Base-by-base conservation (phyloP, 2,329 filamentous ascomycete genomes). In the Pseudophaeomoniella oleicola region DNA sequence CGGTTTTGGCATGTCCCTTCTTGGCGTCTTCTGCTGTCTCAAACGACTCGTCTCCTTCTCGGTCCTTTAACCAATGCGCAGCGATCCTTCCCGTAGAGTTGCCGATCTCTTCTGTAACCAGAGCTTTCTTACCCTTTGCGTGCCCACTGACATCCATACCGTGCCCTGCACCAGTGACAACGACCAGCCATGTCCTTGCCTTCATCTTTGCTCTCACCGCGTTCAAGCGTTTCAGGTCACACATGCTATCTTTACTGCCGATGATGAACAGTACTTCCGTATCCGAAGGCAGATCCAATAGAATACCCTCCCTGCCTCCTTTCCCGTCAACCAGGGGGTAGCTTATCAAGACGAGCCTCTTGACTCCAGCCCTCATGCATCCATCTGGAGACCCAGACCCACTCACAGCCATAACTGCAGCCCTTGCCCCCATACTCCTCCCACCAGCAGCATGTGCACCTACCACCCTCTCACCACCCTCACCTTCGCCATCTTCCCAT, bases 181-280 rank as follows among this genome's bases (percentile, higher is more conserved):
- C 27, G 5, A 42, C 40, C 34, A 45, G 14, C 44, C 38, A 43
- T 3, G 32, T 38, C 14, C 16, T 40, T 5, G 44, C 46, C 31
- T 40, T 41, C 46, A 48, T 48, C 36, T 46, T 46, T 12, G 6
- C 32, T n/a, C 40, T 34, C 10, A 48, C 38, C 15, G 19, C n/a
- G 4, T 37, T 18, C 18, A 48, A 30, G 18, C 29, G 32, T 15
- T 29, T 18, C 11, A 46, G 11, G 18, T 40, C 36, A 32, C 46
- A 48, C 44, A 48, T 46, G 16, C 16, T 36, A 33, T 48, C 46
- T 3, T 36, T 19, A 14, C 42, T 42, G 15, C 46, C 46, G 2
- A 40, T 44, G 16, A 48, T 41, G 35, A 48, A 48, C 13, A 48
- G 30, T 3, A 46, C 40, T 13, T 43, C 36, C 18, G 40, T 39